Evolutionary conservation across 140 eudicot genomes (phyloP), one percentile per base, ranked within the genome.

Genomic region (Stevia rebaudiana): DNA sequence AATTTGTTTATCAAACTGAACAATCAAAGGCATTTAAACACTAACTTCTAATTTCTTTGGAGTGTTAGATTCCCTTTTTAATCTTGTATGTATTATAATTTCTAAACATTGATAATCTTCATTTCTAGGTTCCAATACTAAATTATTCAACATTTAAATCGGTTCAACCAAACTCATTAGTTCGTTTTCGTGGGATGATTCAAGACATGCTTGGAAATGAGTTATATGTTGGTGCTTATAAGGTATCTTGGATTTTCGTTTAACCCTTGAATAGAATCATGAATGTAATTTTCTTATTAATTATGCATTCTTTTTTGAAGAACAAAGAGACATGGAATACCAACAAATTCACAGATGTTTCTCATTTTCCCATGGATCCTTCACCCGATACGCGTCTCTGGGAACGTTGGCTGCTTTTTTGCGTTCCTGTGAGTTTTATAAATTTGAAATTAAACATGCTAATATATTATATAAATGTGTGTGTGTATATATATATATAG

Each of bases 151-250:
- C 81, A n/a, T 56, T 84, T 28, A 75, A 71, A 54, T 62, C 60
- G 36, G 43, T 83, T 69, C 81, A 61, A 74, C 82, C 98, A 7
- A 87, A 87, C 64, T 79, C 95, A 2, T 79, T 91, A 35, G 96
- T 87, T 72, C 88, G 95, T 0, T 87, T 80, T 44, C 81, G 90
- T 18, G 98, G 96, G 25, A 92, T 92, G 96, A 68, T 92, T 55
- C 98, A 88, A 74, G 96, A 92, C 67, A 88, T 92, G 96, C 67
- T 81, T 61, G 98, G 95, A 1, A 88, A 88, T 76, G 98, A 92
- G 53, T 78, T 82, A 21, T 92, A 92, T 74, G 90, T 81, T 63
- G 98, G 98, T 36, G 95, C 86, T 77, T 82, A 85, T 35, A 92
- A 92, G 98, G 96, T 90, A 76, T 33, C 39, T 53, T 19, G 7